Evolutionary conservation across 2,329 filamentous ascomycete species (phyloP).

Genomic region (Ceratocystis diversiconidia): DNA sequence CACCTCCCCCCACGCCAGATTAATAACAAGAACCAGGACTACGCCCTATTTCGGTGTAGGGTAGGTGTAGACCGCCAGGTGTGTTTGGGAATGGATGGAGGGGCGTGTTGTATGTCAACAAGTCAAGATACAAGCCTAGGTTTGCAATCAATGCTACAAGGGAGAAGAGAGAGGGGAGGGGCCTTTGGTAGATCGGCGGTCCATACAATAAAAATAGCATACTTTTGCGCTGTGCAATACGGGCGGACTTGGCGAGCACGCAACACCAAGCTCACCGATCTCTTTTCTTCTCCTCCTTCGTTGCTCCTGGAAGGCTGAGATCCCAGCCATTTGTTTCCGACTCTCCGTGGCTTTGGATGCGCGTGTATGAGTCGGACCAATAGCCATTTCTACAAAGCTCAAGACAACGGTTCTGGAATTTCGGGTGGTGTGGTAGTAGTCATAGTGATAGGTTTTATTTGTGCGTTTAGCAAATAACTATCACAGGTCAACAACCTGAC

Average conservation of each 20-base stretch:
- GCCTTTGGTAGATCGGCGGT: background rate
- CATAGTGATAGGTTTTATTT: no score
- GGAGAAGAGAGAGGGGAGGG: background rate
- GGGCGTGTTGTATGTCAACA: background rate
- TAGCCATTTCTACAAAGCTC: no score
- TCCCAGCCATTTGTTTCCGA: background rate
- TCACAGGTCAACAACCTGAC: background rate
- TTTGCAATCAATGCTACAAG: background rate
- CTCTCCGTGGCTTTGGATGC: background rate
- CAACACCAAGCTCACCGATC: background rate
- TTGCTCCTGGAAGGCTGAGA: background rate
- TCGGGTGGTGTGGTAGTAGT: background rate
- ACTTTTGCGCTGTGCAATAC: background rate
- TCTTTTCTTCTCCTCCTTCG: background rate
- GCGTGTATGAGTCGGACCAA: background rate
- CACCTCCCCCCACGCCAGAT: background rate
- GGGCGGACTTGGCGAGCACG: background rate
- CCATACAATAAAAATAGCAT: background rate
- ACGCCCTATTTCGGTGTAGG: background rate
- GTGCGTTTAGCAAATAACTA: background rate
- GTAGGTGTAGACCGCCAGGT: background rate
- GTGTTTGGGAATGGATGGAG: background rate
- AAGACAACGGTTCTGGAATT: background rate
- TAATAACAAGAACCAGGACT: slow-evolving; percentile 2
- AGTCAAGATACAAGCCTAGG: background rate